Conservation (phyloP, 108 stramenopile genomes). For the Nitzschia sp. region DNA sequence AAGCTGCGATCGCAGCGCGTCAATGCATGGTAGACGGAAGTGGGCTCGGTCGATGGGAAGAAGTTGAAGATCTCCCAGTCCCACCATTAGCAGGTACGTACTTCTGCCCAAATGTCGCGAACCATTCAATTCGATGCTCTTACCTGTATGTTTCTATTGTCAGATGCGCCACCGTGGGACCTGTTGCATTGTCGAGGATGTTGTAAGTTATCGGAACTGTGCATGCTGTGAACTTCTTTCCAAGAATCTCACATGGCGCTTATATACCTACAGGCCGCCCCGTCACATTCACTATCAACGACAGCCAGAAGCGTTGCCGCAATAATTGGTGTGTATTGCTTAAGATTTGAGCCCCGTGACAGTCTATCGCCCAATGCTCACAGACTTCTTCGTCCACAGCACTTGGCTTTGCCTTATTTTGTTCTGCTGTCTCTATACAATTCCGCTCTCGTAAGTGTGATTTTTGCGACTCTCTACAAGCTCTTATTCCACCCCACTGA, state of each 20-base stretch:
- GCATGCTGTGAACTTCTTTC: too few species aligned
- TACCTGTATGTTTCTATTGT: too few species aligned
- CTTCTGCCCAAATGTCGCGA: too few species aligned
- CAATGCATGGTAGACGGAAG: slow-evolving; percentile 80
- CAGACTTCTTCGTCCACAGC: not conserved
- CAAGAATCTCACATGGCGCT: not conserved
- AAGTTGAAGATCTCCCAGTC: slow-evolving; percentile 52
- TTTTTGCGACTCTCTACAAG: not conserved
- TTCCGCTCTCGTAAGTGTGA: slow-evolving; percentile 55
- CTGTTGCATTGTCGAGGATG: slow-evolving; percentile 77
- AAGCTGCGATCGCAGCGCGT: slow-evolving; percentile 83
- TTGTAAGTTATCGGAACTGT: too few species aligned
- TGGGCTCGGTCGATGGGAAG: slow-evolving; percentile 69
- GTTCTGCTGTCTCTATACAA: slow-evolving; percentile 73
- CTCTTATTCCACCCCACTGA: not conserved
- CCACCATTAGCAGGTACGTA: not conserved
- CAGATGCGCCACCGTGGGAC: slow-evolving; percentile 79
- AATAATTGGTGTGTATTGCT: slow-evolving; percentile 56
- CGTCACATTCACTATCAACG: slow-evolving; percentile 77
- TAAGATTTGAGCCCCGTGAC: too few species aligned
- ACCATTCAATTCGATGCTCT: too few species aligned
- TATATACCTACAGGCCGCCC: too few species aligned
- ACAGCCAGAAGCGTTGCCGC: slow-evolving; percentile 56
- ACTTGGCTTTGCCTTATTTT: slow-evolving; percentile 45
- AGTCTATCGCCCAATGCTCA: too few species aligned